Percentiles rank a stretch among this genome's conserved stretches.
These are phyloP conservation scores for Lepidium aucheri DNA, from an alignment of 345 rosid species.

Conservation along the genomic window DNA sequence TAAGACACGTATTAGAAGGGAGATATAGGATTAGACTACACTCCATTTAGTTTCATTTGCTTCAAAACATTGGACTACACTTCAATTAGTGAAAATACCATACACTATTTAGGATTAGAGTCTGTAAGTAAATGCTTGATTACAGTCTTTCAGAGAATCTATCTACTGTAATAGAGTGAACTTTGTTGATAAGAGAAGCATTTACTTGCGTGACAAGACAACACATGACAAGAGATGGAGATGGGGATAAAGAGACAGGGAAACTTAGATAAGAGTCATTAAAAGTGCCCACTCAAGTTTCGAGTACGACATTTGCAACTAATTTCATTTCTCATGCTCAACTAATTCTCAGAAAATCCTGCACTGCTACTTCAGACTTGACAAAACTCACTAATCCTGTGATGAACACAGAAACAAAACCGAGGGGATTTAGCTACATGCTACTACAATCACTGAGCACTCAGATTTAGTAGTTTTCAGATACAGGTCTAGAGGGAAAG, in stretches of 20 bases:
- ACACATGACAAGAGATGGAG: neutral
- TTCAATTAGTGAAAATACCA: too few relatives aligned
- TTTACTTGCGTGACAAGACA: too few relatives aligned
- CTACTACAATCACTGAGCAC: slow-evolving; percentile 1
- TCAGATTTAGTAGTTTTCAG: slow-evolving; percentile 50
- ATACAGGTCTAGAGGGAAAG: slow-evolving; percentile 77
- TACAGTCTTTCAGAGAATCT: too few relatives aligned
- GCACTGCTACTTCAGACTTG: neutral
- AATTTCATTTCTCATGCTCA: neutral
- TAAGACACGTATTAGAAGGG: neutral
- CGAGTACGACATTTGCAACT: neutral
- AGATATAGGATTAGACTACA: too few relatives aligned
- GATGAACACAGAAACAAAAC: neutral
- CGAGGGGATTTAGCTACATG: neutral
- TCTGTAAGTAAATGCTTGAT: too few relatives aligned
- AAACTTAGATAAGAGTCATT: neutral
- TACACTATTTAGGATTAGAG: too few relatives aligned
- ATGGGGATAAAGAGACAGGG: too few relatives aligned
- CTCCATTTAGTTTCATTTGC: too few relatives aligned
- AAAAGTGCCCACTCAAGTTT: neutral
- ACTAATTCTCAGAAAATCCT: neutral
- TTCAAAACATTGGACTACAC: too few relatives aligned
- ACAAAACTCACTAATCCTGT: neutral
- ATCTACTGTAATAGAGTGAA: too few relatives aligned
- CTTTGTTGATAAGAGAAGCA: too few relatives aligned